Evolutionary conservation across 352 stramenopile species (phyloP), one percentile per base, ranked within the genome.

Genomic region (Globisporangium acanthophoron): DNA sequence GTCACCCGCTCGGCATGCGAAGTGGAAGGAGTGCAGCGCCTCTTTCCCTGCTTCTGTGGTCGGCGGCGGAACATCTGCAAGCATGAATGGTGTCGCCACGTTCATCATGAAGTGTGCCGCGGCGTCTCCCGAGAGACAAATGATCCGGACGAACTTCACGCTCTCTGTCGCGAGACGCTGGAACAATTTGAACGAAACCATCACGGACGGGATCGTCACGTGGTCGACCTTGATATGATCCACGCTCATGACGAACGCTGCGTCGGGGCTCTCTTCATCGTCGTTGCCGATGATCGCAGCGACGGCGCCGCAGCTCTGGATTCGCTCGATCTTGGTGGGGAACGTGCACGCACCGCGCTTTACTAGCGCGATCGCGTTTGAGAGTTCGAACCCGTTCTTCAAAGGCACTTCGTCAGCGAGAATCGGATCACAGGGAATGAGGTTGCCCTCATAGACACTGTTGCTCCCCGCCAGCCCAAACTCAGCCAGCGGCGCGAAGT

Each of bases 241-340:
- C 2, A 90, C 82, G 46, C 69, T 90, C 79, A 90, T 92, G 31
- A 90, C 75, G 18, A 91, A 91, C 33, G 79, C 75, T 15, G 70
- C 66, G 33, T 85, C 70, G 0, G 63, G 65, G 40, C 88, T 61
- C 3, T 62, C 33, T 4, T 57, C 53, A 48, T 90, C 81, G 59
- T 90, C 71, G 51, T 90, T 92, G 43, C 78, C 80, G 16, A 92
- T 71, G 45, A 92, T 82, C 18, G 70, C 74, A 6, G 82, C 82
- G 3, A 84, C 64, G 0, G 79, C 79, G 9, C 78, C 76, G 15
- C 71, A 72, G 13, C 68, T 55, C 44, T 92, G 82, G 11, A 85
- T 65, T 6, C 82, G 76, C 60, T 85, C 74, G 16, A 88, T 65
- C 18, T 92, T 92, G 18, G 74, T 67, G 1, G 82, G 79, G 55